These are phyloP conservation scores for Samsoniella hepiali DNA, from an alignment of 2,329 filamentous ascomycete genomes.

Conservation along the genomic window DNA sequence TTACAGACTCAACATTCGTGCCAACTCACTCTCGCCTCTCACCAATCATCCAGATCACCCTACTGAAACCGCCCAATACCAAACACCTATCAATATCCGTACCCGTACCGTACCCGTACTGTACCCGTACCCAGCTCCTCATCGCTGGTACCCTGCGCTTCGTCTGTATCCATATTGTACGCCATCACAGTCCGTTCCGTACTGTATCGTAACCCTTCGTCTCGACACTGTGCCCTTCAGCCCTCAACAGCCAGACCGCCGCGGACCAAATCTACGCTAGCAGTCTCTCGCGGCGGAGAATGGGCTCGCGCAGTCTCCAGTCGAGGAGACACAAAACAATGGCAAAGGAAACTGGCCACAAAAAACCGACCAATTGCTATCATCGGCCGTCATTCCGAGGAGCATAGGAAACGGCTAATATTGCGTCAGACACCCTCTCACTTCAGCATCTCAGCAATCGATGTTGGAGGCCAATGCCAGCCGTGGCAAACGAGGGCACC, in stretches of 20 bases:
- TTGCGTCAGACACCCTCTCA: background rate
- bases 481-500: background rate
- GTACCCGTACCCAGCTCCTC: background rate
- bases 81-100: background rate
- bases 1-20: no score
- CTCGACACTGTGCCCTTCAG: slow-evolving; percentile 4
- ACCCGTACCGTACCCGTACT: background rate
- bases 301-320: background rate
- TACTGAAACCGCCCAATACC: no score
- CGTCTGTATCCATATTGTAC: background rate
- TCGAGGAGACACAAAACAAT: background rate
- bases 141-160: background rate
- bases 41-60: no score
- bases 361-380: background rate
- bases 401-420: background rate
- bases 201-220: background rate
- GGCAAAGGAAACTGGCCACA: background rate
- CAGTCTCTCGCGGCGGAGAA: background rate
- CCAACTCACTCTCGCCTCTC: no score
- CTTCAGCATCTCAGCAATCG: background rate
- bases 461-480: background rate
- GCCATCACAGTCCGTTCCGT: background rate
- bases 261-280: background rate
- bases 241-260: background rate
- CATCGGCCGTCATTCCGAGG: background rate